Evolutionary conservation across 331 rosid species (phyloP).

Genomic region (Prunus yedoensis): DNA sequence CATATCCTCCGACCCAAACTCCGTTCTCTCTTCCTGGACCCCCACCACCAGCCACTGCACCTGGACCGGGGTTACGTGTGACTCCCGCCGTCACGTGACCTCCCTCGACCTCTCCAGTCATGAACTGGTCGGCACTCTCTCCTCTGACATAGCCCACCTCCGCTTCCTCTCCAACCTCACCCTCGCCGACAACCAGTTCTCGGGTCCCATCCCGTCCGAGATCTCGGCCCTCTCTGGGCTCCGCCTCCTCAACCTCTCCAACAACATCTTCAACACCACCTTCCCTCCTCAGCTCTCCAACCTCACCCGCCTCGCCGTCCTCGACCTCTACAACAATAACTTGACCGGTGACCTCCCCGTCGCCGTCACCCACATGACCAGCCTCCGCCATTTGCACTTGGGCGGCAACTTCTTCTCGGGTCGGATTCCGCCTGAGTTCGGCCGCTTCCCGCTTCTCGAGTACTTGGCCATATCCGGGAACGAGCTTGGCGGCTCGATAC

Average conservation of each 20-base stretch:
- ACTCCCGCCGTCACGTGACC: constrained; percentile 52
- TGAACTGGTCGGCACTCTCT: constrained; percentile 55
- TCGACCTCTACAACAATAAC: constrained; percentile 85
- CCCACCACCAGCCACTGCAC: constrained; percentile 53
- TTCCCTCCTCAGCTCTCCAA: constrained; percentile 56
- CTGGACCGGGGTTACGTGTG: constrained; percentile 70
- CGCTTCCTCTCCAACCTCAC: constrained; percentile 61
- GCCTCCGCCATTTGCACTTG: constrained; percentile 77
- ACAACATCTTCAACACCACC: constrained; percentile 68
- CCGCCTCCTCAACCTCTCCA: constrained; percentile 72
- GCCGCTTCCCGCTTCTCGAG: constrained; percentile 53
- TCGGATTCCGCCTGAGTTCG: constrained; percentile 72
- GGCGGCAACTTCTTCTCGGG: constrained; percentile 88
- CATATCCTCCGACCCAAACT: constrained; percentile 51
- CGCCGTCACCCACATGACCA: constrained; percentile 48
- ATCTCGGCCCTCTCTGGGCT: constrained; percentile 56
- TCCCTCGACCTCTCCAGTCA: constrained; percentile 58
- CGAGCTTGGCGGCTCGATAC: constrained; percentile 65
- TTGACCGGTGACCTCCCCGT: constrained; percentile 71
- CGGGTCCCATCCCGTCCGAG: constrained; percentile 63
- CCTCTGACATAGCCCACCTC: constrained; percentile 53
- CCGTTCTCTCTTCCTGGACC: constrained; percentile 66
- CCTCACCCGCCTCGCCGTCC: constrained; percentile 56
- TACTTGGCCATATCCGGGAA: constrained; percentile 85
- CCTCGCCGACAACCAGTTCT: constrained; percentile 52